Base-by-base conservation (phyloP, 2,329 filamentous ascomycete species). In the Fusarium xylarioides region DNA sequence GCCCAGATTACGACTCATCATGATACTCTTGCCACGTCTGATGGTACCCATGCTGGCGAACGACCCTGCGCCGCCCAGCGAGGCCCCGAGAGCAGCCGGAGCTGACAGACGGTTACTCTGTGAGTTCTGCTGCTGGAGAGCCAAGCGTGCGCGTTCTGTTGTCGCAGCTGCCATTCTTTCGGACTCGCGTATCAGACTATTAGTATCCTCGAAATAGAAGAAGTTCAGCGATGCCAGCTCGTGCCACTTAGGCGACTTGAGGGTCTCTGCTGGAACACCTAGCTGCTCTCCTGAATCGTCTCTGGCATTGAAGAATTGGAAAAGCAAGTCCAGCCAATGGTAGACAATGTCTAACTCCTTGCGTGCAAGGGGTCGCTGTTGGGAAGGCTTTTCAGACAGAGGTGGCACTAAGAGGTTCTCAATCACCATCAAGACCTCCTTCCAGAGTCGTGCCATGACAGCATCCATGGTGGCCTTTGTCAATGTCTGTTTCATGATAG, bases 391-490 rank as follows among this genome's bases (percentile, higher is more conserved):
- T 81, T 99, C 96, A 11, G 95, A 98, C 15, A 99, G 85, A 12
- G 96, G 96, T 23, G 96, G 96, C 7, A 99, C 95, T 43, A 99
- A 88, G 23, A 99, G 87, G 42, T 90, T 89, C 83, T 99, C 96
- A 72, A 98, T 93, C 2, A 95, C 97, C 76, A 95, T 91, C 21
- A 99, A 87, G 2, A 97, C 95, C 81, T 99, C 96, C 83, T 99
- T 99, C 96, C 96, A 99, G 11, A 99, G 85, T 49, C 96, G 91
- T 28, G 95, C 97, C 96, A 99, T 99, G 77, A 99, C 96, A 80
- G 96, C 95, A 76, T 95, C 91, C 95, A 99, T 98, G n/a, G 96
- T 97, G 64, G 94, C 92, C 65, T 95, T 92, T 2, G 96, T 98
- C 63, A 99, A 86, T 1, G 95, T 98, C 82, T 96, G 91, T 84